phyloP scores from a whole-genome alignment of 2,329 filamentous ascomycete genomes.

The Talaromyces sp. region DNA sequence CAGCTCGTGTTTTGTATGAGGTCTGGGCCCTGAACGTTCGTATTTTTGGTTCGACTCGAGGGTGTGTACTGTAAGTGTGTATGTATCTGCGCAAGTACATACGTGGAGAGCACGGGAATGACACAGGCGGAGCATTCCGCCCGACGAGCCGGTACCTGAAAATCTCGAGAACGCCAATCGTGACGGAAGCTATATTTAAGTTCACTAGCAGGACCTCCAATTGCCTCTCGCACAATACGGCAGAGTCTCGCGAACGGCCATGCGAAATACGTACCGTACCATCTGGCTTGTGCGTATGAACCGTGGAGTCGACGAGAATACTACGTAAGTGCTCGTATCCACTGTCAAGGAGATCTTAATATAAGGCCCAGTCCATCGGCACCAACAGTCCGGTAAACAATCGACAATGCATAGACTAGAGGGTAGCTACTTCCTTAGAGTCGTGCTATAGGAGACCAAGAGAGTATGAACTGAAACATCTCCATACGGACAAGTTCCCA shows the following conservation, averaged over 20 bases:
- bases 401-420: constrained; percentile 3
- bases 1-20: not conserved
- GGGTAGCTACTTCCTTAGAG: too few relatives aligned
- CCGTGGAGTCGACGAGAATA: not conserved
- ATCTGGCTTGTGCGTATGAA: not conserved
- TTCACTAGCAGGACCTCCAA: not conserved
- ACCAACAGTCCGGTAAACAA: not conserved
- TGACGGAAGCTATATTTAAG: not conserved
- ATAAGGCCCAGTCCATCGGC: not conserved
- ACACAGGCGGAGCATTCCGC: constrained; percentile 6
- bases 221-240: not conserved
- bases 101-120: constrained; percentile 5
- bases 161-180: not conserved
- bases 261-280: not conserved
- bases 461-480: not conserved
- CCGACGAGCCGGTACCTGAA: constrained; percentile 13
- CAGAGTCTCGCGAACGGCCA: too few relatives aligned
- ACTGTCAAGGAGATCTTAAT: not conserved
- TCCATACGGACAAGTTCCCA: not conserved
- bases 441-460: too few relatives aligned
- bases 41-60: too few relatives aligned
- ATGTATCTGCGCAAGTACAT: not conserved
- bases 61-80: too few relatives aligned
- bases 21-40: not conserved
- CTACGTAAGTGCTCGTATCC: not conserved